Base-by-base conservation (phyloP, 345 rosid species). In the Syzygium oleosum region DNA sequence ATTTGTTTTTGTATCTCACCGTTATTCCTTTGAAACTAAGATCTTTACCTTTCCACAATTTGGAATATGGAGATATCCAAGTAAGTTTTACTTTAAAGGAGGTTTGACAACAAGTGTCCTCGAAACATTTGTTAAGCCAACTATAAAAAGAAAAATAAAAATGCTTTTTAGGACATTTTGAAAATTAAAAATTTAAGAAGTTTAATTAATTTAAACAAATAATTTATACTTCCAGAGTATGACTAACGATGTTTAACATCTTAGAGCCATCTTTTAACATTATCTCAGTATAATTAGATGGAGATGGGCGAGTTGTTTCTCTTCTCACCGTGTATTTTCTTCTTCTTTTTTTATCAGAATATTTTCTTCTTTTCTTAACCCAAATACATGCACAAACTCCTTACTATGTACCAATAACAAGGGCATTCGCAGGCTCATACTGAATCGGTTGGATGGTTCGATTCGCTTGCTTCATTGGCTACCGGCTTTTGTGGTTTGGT, bases 91-190 rank as follows among this genome's bases (percentile, higher is more conserved):
- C 1, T 61, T 5, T 61, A n/a, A n/a, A 61, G 13, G 9, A n/a
- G 0, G 3, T n/a, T 12, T n/a, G 9, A 4, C 9, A 13, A 61
- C 15, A n/a, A 61, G 73, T 61, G 16, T 5, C 9, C 5, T 61
- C 31, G 13, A 61, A 61, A 9, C 21, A 61, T 3, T 14, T 6
- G 4, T 61, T n/a, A 61, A 61, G 16, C 9, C 29, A 7, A 61
- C 2, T 1, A 61, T n/a, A 14, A 7, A 61, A 61, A 61, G 19
- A 4, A n/a, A n/a, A 14, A n/a, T 14, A 14, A 27, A 14, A 13
- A 13, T 2, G 1, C 10, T n/a, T 61, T 12, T 5, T 0, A n/a
- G 4, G 31, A 61, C 3, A 0, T 13, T 61, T n/a, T 61, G 38
- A 59, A 59, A 25, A 58, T 3, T 1, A 1, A 0, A 13, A 2